Base-by-base conservation (phyloP, 352 stramenopile species). In the Globisporangium spinosum region DNA sequence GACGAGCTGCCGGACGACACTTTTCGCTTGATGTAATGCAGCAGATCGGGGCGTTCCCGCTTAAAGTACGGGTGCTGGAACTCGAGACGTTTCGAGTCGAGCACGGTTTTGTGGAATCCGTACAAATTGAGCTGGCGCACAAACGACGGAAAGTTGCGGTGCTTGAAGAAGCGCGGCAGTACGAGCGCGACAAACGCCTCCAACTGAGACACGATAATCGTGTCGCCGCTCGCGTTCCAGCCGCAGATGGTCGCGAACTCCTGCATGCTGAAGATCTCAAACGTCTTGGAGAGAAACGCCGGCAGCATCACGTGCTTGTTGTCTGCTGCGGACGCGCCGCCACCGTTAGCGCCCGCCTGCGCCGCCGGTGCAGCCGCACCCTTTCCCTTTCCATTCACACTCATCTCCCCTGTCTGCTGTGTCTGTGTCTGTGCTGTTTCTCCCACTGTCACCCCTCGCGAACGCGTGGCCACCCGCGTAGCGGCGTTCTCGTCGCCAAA, bases 71-170 rank as follows among this genome's bases (percentile, higher is more conserved):
- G 87, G 67, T 98, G 93, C 75, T 93, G 88, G 76, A 98, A 98
- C 77, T 98, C 92, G n/a, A 95, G 78, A 23, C 87, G 83, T 73
- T 95, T 97, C 51, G 92, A 95, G 76, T 98, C 93, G 49, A 95
- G 80, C 62, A 96, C 86, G 43, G 89, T 96, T 77, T 98, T 98
- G 70, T 95, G 83, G 74, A 98, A 98, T 59, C 93, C 90, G 70
- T 98, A 96, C 64, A 98, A 87, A 72, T 98, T 98, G 34, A 98
- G 79, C 77, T 98, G 93, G 17, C 93, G 89, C 69, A 98, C 91
- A 62, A 98, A 98, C n/a, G 89, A 97, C 63, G 90, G 87, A 67
- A 97, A 97, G 75, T 98, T 98, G 64, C 85, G 86, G 77, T 98
- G 92, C 76, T 97, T 97, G 67, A 97, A 97, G 72, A 96, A 97